Percentiles rank a stretch among this genome's conserved stretches.
Evolutionary conservation across 108 stramenopile genomes (phyloP).

Genomic region (Nitzschia putrida): DNA sequence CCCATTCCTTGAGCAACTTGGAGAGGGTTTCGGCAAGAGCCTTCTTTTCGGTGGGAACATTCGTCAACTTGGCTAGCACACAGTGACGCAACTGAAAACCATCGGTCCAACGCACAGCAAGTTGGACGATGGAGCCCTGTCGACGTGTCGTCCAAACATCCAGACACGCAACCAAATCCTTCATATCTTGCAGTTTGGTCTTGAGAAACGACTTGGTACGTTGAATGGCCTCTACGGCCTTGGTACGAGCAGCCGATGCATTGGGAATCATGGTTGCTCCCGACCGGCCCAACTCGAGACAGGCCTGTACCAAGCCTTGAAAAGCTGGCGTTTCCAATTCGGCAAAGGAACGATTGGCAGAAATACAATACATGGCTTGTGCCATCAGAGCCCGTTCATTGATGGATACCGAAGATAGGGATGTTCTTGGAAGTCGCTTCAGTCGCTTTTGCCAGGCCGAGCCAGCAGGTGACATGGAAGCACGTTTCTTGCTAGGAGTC

Average conservation of each 20-base stretch:
- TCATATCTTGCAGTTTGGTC: not conserved
- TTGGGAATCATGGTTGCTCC: not conserved
- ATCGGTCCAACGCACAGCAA: slow-evolving; percentile 8
- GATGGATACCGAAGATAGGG: too few species aligned
- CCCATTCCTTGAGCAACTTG: not conserved
- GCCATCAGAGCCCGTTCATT: not conserved
- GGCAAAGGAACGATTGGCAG: slow-evolving; percentile 4
- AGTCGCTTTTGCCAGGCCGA: not conserved
- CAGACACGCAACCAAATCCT: not conserved
- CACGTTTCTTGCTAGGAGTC: not conserved
- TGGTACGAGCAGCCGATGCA: not conserved
- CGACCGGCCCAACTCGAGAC: not conserved
- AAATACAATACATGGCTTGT: slow-evolving; percentile 9
- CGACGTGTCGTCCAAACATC: not conserved
- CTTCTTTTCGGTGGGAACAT: not conserved
- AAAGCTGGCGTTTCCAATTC: slow-evolving; percentile 8
- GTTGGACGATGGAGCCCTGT: not conserved
- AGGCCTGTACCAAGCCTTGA: not conserved
- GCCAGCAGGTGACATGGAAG: not conserved
- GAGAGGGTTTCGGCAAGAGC: not conserved
- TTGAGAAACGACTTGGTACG: not conserved
- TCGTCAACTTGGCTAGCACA: not conserved
- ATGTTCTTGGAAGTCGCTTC: not conserved
- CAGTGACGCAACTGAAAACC: slow-evolving; percentile 2
- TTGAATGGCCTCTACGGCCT: not conserved